These are phyloP conservation scores for Arthrobotrys pseudoclavata DNA, from an alignment of 2,329 filamentous ascomycete genomes.

Conservation along the genomic window DNA sequence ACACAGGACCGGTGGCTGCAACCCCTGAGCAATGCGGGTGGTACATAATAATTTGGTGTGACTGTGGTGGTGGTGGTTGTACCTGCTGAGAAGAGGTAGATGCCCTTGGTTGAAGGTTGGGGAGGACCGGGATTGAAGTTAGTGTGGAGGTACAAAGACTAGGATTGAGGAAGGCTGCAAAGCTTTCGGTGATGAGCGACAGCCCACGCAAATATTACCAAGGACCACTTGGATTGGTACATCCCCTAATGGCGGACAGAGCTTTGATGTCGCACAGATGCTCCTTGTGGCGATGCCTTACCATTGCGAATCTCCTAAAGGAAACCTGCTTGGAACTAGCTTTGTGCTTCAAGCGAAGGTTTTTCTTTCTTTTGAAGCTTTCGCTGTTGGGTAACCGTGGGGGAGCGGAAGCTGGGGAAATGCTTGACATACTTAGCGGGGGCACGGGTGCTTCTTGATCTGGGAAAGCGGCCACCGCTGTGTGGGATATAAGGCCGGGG, in stretches of 20 bases:
- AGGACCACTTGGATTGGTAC: conserved; percentile 6
- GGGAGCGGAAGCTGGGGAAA: conserved; percentile 57
- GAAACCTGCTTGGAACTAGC: conserved; percentile 13
- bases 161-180: conserved; percentile 33
- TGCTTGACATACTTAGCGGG: conserved; percentile 45
- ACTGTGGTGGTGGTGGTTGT: conserved; percentile 27
- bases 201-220: conserved; percentile 22
- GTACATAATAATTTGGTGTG: conserved; percentile 20
- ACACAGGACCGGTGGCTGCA: conserved; percentile 29
- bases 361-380: neutral
- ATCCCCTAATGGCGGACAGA: conserved; percentile 15
- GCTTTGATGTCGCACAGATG: conserved; percentile 31
- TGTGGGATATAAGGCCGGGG: conserved; percentile 34
- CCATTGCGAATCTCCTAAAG: conserved; percentile 29
- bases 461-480: conserved; percentile 31
- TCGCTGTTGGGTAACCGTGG: conserved; percentile 23
- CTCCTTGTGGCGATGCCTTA: conserved; percentile 1
- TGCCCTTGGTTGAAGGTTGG: conserved; percentile 27
- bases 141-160: conserved; percentile 59
- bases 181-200: conserved; percentile 58
- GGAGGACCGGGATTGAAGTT: conserved; percentile 31
- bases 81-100: conserved; percentile 52
- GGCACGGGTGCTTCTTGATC: conserved; percentile 37
- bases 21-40: conserved; percentile 21
- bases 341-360: conserved; percentile 7